phyloP scores from a whole-genome alignment of 495 filamentous ascomycete genomes.

The Hyaloscypha bicolor region DNA sequence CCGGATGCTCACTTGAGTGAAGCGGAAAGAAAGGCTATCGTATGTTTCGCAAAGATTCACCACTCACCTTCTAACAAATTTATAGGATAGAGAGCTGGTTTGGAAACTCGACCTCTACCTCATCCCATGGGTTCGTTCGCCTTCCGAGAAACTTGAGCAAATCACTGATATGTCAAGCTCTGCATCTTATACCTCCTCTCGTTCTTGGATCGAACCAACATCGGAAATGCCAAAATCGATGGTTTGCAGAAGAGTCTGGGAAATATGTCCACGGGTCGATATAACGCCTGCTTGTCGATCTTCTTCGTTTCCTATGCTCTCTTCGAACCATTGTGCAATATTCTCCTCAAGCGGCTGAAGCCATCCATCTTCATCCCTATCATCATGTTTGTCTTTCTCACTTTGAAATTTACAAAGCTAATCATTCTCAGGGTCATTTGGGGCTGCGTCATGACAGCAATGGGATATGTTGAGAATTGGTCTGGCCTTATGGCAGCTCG shows the following conservation, averaged over 20 bases:
- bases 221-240: constrained; percentile 88
- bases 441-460: constrained; percentile 78
- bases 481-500: constrained; percentile 78
- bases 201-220: constrained; percentile 83
- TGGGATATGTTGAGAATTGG: constrained; percentile 80
- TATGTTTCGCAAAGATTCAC: neutral
- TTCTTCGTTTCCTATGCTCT: constrained; percentile 61
- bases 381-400: constrained; percentile 58
- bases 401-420: constrained; percentile 57
- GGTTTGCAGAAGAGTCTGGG: constrained; percentile 64
- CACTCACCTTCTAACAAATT: neutral
- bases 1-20: constrained; percentile 22
- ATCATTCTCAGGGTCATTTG: constrained; percentile 52
- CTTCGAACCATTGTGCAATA: constrained; percentile 65
- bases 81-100: constrained; percentile 48
- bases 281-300: constrained; percentile 58
- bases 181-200: constrained; percentile 82
- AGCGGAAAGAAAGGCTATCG: constrained; percentile 18
- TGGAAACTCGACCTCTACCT: constrained; percentile 71
- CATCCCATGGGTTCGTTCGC: constrained; percentile 63
- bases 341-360: constrained; percentile 62
- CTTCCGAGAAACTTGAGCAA: neutral
- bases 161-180: constrained; percentile 43
- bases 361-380: constrained; percentile 62
- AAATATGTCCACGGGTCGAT: constrained; percentile 46